These are phyloP conservation scores for Candida ulmi DNA, from an alignment of 805 yeast species.

Conservation along the genomic window DNA sequence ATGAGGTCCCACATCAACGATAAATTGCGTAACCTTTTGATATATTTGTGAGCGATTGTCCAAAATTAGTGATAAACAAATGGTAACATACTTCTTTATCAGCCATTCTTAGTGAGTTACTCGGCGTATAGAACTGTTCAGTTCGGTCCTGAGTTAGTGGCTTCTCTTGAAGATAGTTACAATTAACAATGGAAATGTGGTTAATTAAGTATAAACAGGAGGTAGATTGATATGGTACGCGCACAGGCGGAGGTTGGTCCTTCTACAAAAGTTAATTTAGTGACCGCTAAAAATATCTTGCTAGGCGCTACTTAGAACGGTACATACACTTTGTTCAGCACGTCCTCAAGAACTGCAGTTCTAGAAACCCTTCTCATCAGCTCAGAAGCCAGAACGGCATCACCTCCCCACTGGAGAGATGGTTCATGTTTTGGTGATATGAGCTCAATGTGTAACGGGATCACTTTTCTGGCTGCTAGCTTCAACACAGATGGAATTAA, in stretches of 20 bases:
- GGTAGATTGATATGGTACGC: too few relatives aligned
- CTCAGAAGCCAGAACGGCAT: constrained; percentile 33
- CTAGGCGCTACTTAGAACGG: constrained; percentile 32
- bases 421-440: constrained; percentile 41
- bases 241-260: too few relatives aligned
- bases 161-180: too few relatives aligned
- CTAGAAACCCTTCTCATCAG: constrained; percentile 41
- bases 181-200: too few relatives aligned
- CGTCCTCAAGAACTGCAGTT: constrained; percentile 45
- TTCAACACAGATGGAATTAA: constrained; percentile 51
- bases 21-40: constrained; percentile 38
- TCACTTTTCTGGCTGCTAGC: constrained; percentile 39
- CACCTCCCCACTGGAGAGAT: constrained; percentile 52
- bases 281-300: too few relatives aligned
- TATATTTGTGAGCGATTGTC: neutral
- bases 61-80: too few relatives aligned
- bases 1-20: constrained; percentile 43
- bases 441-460: constrained; percentile 42
- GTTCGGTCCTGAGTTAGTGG: too few relatives aligned
- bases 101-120: constrained; percentile 21
- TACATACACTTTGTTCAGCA: constrained; percentile 42
- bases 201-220: too few relatives aligned
- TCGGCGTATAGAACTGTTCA: too few relatives aligned
- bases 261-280: too few relatives aligned
- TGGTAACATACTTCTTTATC: constrained; percentile 28